Evolutionary conservation across 2,329 filamentous ascomycete species (phyloP).

Genomic region (Orbilia blumenaviensis): DNA sequence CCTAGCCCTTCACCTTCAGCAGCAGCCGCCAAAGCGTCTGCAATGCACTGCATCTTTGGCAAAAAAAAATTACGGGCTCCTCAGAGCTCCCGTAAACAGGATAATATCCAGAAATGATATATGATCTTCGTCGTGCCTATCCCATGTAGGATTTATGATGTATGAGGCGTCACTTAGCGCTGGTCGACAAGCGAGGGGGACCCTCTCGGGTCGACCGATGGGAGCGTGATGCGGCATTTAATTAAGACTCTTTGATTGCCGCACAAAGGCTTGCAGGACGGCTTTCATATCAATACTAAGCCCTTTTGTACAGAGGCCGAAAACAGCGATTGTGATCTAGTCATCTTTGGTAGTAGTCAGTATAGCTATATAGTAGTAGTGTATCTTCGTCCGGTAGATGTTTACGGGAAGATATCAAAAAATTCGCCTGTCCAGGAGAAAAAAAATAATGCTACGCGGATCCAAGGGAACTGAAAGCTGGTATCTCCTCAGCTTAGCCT

Average conservation of each 20-base stretch:
- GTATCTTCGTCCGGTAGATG: neutral
- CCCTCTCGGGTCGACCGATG: neutral
- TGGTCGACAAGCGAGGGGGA: neutral
- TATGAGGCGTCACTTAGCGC: conserved; percentile 34
- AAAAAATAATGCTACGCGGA: neutral
- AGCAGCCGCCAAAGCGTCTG: neutral
- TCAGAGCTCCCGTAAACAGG: conserved; percentile 20
- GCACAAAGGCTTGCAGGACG: no score
- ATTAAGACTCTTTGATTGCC: neutral
- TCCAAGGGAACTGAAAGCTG: neutral
- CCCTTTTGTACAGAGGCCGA: no score
- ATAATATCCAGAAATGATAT: conserved; percentile 25
- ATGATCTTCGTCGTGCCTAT: conserved; percentile 22
- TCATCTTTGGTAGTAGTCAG: no score
- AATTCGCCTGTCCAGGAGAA: neutral
- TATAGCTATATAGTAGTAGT: no score
- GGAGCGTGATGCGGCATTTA: conserved; percentile 38
- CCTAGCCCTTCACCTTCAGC: no score
- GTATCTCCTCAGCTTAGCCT: neutral
- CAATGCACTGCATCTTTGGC: conserved; percentile 12
- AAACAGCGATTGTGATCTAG: no score
- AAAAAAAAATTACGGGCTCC: neutral
- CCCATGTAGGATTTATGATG: conserved; percentile 10
- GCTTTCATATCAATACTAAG: no score
- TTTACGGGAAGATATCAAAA: no score